phyloP scores from a whole-genome alignment of 148 eudicot species.

The Talinum fruticosum region DNA sequence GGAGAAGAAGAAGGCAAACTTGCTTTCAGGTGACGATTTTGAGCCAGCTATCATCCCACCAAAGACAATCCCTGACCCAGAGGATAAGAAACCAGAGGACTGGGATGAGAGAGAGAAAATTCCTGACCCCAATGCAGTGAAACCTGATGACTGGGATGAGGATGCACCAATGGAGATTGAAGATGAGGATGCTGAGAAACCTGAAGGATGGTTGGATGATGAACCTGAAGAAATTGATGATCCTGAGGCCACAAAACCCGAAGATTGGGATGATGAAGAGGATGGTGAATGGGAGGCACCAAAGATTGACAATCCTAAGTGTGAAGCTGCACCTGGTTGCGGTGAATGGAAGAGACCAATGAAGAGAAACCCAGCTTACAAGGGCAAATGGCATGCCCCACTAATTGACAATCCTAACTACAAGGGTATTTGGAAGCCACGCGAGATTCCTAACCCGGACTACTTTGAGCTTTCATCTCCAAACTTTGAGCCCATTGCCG shows the following conservation, averaged over 20 bases:
- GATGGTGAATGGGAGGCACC: conserved; percentile 99
- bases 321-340: conserved; percentile 92
- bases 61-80: conserved; percentile 86
- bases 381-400: conserved; percentile 95
- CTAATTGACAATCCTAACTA: conserved; percentile 86
- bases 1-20: conserved; percentile 86
- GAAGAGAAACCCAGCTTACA: conserved; percentile 83
- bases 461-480: conserved; percentile 84
- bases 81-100: conserved; percentile 88
- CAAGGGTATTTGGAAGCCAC: conserved; percentile 97
- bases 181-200: conserved; percentile 90
- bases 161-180: conserved; percentile 93
- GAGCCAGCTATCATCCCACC: conserved; percentile 79
- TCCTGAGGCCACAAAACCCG: conserved; percentile 87
- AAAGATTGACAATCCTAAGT: conserved; percentile 82
- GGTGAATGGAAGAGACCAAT: conserved; percentile 91
- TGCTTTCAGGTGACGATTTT: conserved; percentile 69
- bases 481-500: conserved; percentile 86
- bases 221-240: conserved; percentile 93
- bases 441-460: conserved; percentile 70
- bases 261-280: conserved; percentile 98
- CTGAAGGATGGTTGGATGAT: conserved; percentile 98
- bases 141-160: conserved; percentile 99
- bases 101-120: conserved; percentile 93
- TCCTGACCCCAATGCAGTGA: conserved; percentile 64